Evolutionary conservation across 306 rosid species (phyloP).

Genomic region (Trichosanthes cucumerina): DNA sequence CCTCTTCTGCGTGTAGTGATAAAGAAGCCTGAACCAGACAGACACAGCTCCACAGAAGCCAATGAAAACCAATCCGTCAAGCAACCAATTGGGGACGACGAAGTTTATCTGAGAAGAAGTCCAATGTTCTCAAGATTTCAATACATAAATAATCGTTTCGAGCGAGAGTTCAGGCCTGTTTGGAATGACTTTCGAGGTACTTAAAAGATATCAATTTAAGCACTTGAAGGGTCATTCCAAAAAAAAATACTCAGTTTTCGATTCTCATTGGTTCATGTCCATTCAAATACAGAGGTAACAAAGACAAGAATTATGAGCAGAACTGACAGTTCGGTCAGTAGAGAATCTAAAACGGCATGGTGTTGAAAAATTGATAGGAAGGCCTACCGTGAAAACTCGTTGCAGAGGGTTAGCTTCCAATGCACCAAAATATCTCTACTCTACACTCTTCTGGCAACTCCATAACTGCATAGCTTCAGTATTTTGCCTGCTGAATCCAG

Average conservation of each 20-base stretch:
- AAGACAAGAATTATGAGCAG: not conserved
- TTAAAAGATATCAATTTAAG: too few species aligned
- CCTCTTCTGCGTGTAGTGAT: not conserved
- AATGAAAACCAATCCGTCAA: not conserved
- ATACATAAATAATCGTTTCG: not conserved
- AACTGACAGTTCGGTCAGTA: not conserved
- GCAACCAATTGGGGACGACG: not conserved
- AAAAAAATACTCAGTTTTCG: not conserved
- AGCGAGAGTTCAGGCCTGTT: too few species aligned
- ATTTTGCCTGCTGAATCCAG: slow-evolving; percentile 1
- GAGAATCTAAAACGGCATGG: not conserved
- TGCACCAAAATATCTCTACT: not conserved
- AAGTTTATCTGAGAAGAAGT: not conserved
- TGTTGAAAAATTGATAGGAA: not conserved
- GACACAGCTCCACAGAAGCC: not conserved
- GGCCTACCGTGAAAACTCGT: slow-evolving; percentile 2
- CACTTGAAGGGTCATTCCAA: not conserved
- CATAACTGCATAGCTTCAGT: not conserved
- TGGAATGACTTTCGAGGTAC: too few species aligned
- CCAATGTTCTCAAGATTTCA: not conserved
- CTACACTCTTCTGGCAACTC: not conserved
- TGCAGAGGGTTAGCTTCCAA: not conserved
- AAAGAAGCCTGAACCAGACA: not conserved
- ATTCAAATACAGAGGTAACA: not conserved
- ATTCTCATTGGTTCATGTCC: not conserved